Base-by-base conservation (phyloP, 306 rosid species). In the Ormosia emarginata region DNA sequence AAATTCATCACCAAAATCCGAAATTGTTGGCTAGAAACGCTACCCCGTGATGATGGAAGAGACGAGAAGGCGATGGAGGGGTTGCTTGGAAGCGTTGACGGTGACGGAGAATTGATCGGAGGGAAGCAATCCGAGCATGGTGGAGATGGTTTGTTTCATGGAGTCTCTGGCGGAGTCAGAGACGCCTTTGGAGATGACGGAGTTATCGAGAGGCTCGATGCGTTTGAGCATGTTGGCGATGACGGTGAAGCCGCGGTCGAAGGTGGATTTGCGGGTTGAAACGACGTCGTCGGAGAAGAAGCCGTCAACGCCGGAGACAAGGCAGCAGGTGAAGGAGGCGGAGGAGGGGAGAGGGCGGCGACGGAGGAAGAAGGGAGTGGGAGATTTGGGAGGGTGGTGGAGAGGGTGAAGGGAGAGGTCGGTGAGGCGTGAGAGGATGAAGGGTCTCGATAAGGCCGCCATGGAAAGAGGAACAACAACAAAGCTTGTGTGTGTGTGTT, bases 11-110 rank as follows among this genome's bases (percentile, higher is more conserved):
- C 2, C 4, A 9, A 3, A 32, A n/a, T 55, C 10, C 12, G 17
- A 30, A 10, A 7, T 0, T 12, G 14, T 39, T 18, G 4, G 34
- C 29, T 1, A 12, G 66, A 59, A 59, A 6, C 1, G 29, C 75
- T 89, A 94, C 99, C 99, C 99, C 3, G 99, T 95, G 88, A 95
- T 89, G 64, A 95, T 86, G 36, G 99, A 95, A 32, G 99, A 95
- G 74, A 87, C 88, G 6, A 95, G 92, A 15, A 95, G 91, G 40
- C 90, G 95, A 49, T 90, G 90, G 24, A 95, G 96, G 1, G 98
- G 98, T 3, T 61, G 86, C 84, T 67, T 85, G 18, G 91, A 85
- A 82, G 90, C 88, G 61, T 80, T 71, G 34, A 95, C 83, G 32
- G 93, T 92, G 40, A 95, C 98, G 44, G 94, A 49, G 86, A 95